Evolutionary conservation across 2,329 filamentous ascomycete species (phyloP).

Genomic region (Didymella pomorum): DNA sequence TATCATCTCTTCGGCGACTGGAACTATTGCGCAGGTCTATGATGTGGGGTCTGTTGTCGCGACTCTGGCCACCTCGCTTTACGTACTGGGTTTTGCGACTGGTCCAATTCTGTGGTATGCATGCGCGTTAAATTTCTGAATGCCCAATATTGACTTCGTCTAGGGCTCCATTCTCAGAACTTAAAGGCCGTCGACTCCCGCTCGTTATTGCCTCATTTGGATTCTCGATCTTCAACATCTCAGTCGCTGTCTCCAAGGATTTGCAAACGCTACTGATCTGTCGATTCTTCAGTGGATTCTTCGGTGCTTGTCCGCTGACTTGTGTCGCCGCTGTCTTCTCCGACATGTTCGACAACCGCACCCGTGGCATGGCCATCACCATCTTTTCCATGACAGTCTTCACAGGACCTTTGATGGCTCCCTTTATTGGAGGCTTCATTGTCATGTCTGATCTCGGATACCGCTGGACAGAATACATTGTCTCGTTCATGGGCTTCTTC

Average conservation of each 20-base stretch:
- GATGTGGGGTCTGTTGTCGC: conserved; percentile 59
- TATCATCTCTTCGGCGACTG: conserved; percentile 54
- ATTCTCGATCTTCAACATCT: conserved; percentile 61
- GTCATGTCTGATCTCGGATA: conserved; percentile 60
- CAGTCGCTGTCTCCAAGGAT: conserved; percentile 59
- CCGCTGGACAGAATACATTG: conserved; percentile 65
- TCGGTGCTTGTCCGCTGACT: conserved; percentile 62
- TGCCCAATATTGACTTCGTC: conserved; percentile 53
- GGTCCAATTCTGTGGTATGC: conserved; percentile 18
- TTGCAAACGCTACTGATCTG: conserved; percentile 62
- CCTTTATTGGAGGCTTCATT: conserved; percentile 65
- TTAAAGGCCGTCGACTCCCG: conserved; percentile 59
- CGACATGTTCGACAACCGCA: conserved; percentile 61
- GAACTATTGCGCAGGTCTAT: conserved; percentile 49
- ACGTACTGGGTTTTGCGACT: conserved; percentile 52
- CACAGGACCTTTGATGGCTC: conserved; percentile 60
- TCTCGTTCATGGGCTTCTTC: conserved; percentile 63
- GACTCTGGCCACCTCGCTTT: conserved; percentile 59
- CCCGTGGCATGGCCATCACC: conserved; percentile 52
- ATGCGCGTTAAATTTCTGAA: fast-evolving
- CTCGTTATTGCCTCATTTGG: conserved; percentile 60
- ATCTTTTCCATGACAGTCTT: conserved; percentile 63
- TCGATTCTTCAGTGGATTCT: conserved; percentile 63
- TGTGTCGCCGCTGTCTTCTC: conserved; percentile 64
- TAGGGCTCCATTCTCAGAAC: conserved; percentile 62